Conservation (phyloP, 495 filamentous ascomycete species). For the Tuber indicum region DNA sequence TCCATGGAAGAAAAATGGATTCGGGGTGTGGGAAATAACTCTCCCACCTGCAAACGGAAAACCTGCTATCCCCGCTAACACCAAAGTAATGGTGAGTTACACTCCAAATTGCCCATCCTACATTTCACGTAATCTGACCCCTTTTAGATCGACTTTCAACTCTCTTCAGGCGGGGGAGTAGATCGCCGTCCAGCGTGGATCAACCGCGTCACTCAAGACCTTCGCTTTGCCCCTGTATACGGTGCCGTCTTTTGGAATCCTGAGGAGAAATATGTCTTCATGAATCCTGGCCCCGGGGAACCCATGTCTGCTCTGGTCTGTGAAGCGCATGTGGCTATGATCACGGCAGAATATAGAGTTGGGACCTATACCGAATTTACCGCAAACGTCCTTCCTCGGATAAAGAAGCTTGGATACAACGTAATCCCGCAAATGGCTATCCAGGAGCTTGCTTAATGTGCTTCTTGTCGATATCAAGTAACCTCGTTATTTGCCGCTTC, state of each 20-base stretch:
- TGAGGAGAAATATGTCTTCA: slow-evolving; percentile 70
- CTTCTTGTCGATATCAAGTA: slow-evolving; percentile 96
- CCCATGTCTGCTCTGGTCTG: slow-evolving; percentile 83
- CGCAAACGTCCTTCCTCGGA: slow-evolving; percentile 78
- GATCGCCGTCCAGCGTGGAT: slow-evolving; percentile 95
- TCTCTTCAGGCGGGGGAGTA: slow-evolving; percentile 68
- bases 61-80: slow-evolving; percentile 80
- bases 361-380: slow-evolving; percentile 98
- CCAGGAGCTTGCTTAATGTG: slow-evolving; percentile 99
- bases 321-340: slow-evolving; percentile 96
- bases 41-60: slow-evolving; percentile 65
- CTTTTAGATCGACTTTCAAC: too few relatives aligned
- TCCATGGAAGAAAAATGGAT: slow-evolving; percentile 75
- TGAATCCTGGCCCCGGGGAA: slow-evolving; percentile 73
- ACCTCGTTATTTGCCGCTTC: slow-evolving; percentile 98
- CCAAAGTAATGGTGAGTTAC: slow-evolving; percentile 75
- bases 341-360: slow-evolving; percentile 78
- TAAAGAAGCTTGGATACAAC: slow-evolving; percentile 88
- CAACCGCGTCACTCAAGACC: slow-evolving; percentile 89
- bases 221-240: slow-evolving; percentile 79
- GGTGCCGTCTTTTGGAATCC: slow-evolving; percentile 98
- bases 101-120: slow-evolving; percentile 7
- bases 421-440: slow-evolving; percentile 97
- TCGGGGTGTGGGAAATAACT: slow-evolving; percentile 80
- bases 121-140: slow-evolving; percentile 32